A percentile compares a stretch with the other conserved stretches of the same genome.
Evolutionary conservation across 2,329 filamentous ascomycete species (phyloP).

Genomic region (Cordyceps pruinosa): DNA sequence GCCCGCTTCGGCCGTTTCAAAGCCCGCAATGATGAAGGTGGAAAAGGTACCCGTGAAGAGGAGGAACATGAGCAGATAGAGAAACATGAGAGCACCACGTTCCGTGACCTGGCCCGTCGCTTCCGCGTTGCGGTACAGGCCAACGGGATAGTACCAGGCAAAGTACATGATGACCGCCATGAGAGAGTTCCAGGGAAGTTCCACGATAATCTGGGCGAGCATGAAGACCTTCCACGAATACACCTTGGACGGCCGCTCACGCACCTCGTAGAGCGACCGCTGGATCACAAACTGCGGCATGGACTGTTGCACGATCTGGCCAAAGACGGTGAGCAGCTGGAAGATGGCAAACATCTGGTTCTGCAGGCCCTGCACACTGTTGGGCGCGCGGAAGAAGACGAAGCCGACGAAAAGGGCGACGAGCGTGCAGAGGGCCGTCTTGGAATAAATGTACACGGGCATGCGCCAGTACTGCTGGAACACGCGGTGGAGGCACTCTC

Average conservation of each 20-base stretch:
- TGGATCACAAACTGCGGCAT: constrained; percentile 85
- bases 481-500: constrained; percentile 62
- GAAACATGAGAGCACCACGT: constrained; percentile 72
- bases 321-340: constrained; percentile 76
- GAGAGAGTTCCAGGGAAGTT: constrained; percentile 76
- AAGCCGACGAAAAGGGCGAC: constrained; percentile 73
- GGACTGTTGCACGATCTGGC: constrained; percentile 69
- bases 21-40: constrained; percentile 67
- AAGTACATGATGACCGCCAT: constrained; percentile 72
- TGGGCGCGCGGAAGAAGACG: constrained; percentile 66
- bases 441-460: constrained; percentile 83
- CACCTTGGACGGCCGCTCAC: constrained; percentile 75
- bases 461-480: constrained; percentile 92
- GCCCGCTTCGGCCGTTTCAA: constrained; percentile 67
- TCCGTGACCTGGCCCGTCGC: constrained; percentile 54
- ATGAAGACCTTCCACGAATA: constrained; percentile 85
- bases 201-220: constrained; percentile 74
- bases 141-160: constrained; percentile 81
- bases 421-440: constrained; percentile 59
- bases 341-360: constrained; percentile 86
- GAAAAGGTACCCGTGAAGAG: constrained; percentile 78
- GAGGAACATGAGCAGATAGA: constrained; percentile 68
- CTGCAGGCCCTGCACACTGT: constrained; percentile 69
- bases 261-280: constrained; percentile 74
- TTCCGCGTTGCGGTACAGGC: constrained; percentile 63